Base-by-base conservation (phyloP, 116 monocot genomes). In the Papilionanthe hybrid region DNA sequence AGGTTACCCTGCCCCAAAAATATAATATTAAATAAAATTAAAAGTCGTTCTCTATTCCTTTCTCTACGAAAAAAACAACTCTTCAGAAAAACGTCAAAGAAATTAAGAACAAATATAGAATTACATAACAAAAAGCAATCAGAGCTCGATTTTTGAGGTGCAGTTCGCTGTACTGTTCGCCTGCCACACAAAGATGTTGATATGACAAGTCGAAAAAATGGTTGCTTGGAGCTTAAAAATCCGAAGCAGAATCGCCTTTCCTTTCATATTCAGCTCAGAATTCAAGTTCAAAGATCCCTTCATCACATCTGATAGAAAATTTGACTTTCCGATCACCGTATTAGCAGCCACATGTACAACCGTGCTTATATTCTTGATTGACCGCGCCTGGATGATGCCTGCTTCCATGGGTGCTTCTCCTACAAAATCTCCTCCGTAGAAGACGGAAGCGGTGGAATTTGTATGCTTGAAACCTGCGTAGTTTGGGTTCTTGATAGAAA, bases 401-500 rank as follows among this genome's bases (percentile, higher is more conserved):
- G 72, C 72, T 72, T 43, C 72, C 0, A 72, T 72, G 42, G 43
- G 42, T 1, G 72, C 42, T 4, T 72, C 72, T 72, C 72, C 72
- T 7, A 72, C 42, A 43, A 43, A 42, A 43, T 22, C 15, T 17
- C 42, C 42, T 3, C 37, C 15, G 12, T 72, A 72, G 72, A 3
- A 72, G 3, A 72, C 5, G 20, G 18, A 20, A n/a, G 72, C 42
- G 5, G 72, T 10, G 42, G 42, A 72, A 27, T 72, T 43, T 20
- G 7, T 0, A 43, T 72, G 43, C 72, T 72, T 18, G 20, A 72
- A 72, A 18, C 72, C 42, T 15, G 72, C 42, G 43, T 72, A 72
- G 42, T 72, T 72, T 28, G 29, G 69, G 42, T 72, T 72, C 72
- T 72, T 43, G 72, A 72, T 41, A 18, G 72, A 42, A 43, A 72